Base-by-base conservation (phyloP, 1,139 yeast genomes). In the Saccharomyces hybrid region DNA sequence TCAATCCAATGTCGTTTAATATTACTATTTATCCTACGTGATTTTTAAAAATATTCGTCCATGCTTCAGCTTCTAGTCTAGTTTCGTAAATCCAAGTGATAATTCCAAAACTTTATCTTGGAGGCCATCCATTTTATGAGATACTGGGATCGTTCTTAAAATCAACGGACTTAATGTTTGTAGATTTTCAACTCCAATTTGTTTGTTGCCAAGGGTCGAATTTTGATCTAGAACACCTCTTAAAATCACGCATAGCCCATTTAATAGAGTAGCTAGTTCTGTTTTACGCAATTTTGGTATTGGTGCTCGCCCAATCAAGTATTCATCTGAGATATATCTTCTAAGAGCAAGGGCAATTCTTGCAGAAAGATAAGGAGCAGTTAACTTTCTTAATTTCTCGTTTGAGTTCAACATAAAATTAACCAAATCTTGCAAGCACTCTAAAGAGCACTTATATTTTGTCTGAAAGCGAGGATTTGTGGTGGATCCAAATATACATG, bases 341-440 rank as follows among this genome's bases (percentile, higher is more conserved):
- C 80, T 72, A 38, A 85, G 65, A 0, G 78, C 76, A 55, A 82
- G 71, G 0, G 82, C 78, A 8, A 76, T 70, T 46, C 90, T 73
- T 9, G 79, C 71, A 0, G 76, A 65, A 42, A 82, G 67, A 55
- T 71, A 78, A 1, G 78, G 76, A 0, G 73, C 59, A 4, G 64
- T 56, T 3, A 69, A 61, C 2, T 58, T 49, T 51, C 61, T 61
- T 29, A 70, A 51, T 2, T 42, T 46, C 9, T 20, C 26, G 9
- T 26, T 55, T 51, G 44, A 48, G 56, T 47, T 58, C 4, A 61
- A 48, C 16, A 55, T 61, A 42, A 76, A 68, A 4, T 62, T 56
- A 26, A 77, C 69, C 46, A 84, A 66, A 57, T 81, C 83, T 16
- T 67, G 63, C 44, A 84, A 66, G 59, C 88, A 82, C 28, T 65